A percentile compares a stretch with the other conserved stretches of the same genome.
Conservation (phyloP, 352 stramenopile species). For the Lagenidium giganteum region DNA sequence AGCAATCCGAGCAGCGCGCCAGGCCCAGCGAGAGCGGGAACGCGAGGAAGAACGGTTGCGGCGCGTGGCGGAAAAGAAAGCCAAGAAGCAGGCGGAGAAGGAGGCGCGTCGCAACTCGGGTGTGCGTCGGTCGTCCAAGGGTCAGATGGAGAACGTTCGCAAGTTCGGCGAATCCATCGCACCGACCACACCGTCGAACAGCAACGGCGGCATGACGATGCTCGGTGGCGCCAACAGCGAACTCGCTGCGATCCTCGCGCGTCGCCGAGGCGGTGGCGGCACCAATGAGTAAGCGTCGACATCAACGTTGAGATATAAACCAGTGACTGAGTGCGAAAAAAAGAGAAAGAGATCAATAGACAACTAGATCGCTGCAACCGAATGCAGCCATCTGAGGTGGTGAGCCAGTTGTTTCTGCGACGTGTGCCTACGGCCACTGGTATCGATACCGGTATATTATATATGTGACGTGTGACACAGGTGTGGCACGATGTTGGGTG, state of each 20-base stretch:
- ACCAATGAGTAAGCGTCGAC: no score
- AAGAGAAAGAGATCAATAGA: no score
- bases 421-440: no score
- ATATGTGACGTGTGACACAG: no score
- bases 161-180: slow-evolving; percentile 71
- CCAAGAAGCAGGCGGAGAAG: slow-evolving; percentile 80
- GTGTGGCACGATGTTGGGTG: no score
- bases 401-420: no score
- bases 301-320: neutral
- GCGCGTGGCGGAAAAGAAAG: slow-evolving; percentile 81
- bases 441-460: no score
- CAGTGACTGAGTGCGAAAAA: slow-evolving; percentile 1
- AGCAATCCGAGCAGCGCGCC: slow-evolving; percentile 57
- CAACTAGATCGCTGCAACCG: no score
- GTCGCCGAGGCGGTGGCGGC: slow-evolving; percentile 53
- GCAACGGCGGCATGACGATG: slow-evolving; percentile 15
- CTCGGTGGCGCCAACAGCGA: slow-evolving; percentile 77
- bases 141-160: slow-evolving; percentile 46
- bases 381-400: no score
- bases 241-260: slow-evolving; percentile 71
- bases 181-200: slow-evolving; percentile 25
- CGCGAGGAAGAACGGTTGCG: slow-evolving; percentile 70
- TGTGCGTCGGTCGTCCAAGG: slow-evolving; percentile 35
- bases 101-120: slow-evolving; percentile 55
- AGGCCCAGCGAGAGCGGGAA: slow-evolving; percentile 54